Conservation (phyloP, 805 yeast species). For the Zygotorulaspora sp. region DNA sequence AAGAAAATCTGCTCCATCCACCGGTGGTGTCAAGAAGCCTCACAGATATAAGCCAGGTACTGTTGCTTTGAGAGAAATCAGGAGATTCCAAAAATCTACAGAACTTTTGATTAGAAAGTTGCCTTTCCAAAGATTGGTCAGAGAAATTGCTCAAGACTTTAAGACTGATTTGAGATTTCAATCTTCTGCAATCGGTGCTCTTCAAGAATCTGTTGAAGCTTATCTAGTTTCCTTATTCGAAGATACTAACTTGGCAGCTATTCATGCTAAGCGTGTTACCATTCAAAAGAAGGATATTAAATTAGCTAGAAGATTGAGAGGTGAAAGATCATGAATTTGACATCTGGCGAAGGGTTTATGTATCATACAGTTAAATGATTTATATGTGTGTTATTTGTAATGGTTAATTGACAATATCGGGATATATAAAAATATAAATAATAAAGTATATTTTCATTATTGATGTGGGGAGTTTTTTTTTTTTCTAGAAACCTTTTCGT, state of each 20-base stretch:
- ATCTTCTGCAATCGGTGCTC: slow-evolving; percentile 94
- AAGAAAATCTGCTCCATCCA: slow-evolving; percentile 86
- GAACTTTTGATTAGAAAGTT: slow-evolving; percentile 92
- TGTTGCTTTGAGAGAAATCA: slow-evolving; percentile 92
- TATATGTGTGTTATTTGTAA: neutral
- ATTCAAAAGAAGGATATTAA: slow-evolving; percentile 98
- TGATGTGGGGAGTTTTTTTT: neutral
- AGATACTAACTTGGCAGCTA: slow-evolving; percentile 97
- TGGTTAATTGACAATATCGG: slow-evolving; percentile 1
- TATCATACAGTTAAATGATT: neutral
- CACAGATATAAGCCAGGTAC: slow-evolving; percentile 98
- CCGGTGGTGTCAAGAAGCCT: slow-evolving; percentile 91
- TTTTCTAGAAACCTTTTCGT: too few relatives aligned
- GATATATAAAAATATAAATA: slow-evolving; percentile 1
- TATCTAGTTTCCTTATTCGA: slow-evolving; percentile 93
- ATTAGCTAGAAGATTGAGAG: slow-evolving; percentile 96
- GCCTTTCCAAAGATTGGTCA: slow-evolving; percentile 94
- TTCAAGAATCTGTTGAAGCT: slow-evolving; percentile 98
- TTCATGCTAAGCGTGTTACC: slow-evolving; percentile 98
- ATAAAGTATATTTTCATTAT: slow-evolving; percentile 1
- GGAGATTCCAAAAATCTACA: slow-evolving; percentile 96
- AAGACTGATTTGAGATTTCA: slow-evolving; percentile 93
- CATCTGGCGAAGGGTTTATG: neutral
- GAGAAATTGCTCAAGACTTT: slow-evolving; percentile 94
- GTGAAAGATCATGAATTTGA: slow-evolving; percentile 67